Base-by-base conservation (phyloP, 306 rosid genomes). In the Citrullus mucosospermus region DNA sequence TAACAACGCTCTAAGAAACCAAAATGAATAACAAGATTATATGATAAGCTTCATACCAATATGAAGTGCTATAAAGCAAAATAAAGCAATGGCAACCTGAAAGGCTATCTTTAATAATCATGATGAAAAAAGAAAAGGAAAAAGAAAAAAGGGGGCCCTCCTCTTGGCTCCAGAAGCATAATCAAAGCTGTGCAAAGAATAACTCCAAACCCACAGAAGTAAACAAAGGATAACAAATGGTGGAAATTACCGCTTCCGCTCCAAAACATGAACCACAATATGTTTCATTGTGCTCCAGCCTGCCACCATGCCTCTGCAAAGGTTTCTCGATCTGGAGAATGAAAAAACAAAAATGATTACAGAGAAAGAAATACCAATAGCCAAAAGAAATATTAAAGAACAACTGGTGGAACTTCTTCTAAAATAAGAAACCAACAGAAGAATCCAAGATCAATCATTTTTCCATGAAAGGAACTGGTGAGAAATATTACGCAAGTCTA, bases 221-320 rank as follows among this genome's bases (percentile, higher is more conserved):
- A 18, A 54, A 74, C 57, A 81, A 78, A 65, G 61, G 58, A 80
- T 67, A 82, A 71, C 62, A 77, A 70, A 83, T 76, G 28, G 77
- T 75, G 76, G 77, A 77, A 82, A 43, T 44, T 88, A 89, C 98
- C 92, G 74, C 76, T 90, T 93, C 97, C 20, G 97, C 96, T 53
- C 98, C 98, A 87, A 68, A 93, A 85, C 98, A 93, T 20, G 98
- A 93, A 83, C 98, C 98, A 83, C 98, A 93, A 67, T 93, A 93
- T 63, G 87, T 67, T 85, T 91, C 98, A 38, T 89, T 86, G 75
- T 90, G 98, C 81, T 84, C 92, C 77, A 93, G 98, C 80, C 98
- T 91, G 71, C 96, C 92, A 81, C 98, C 98, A 90, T 91, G 89
- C 86, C 13, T 91, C 82, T 93, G 98, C 77, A 93, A 90, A 62